Percentiles rank a stretch among this genome's conserved stretches.
Evolutionary conservation across 345 rosid genomes (phyloP).

Genomic region (Eucalyptus curtisii): DNA sequence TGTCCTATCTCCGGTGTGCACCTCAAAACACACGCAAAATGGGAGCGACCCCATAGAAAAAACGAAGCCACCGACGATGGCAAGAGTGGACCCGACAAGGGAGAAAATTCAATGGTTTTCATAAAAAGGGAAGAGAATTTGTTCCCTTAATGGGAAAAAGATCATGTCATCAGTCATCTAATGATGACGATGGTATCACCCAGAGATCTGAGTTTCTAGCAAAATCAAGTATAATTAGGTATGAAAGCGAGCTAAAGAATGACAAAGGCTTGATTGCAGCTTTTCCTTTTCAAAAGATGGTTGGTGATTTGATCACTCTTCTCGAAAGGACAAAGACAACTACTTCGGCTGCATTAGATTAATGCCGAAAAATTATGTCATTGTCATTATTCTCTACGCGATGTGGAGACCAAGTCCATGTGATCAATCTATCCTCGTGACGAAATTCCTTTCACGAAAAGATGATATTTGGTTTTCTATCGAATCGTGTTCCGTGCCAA

Average conservation of each 20-base stretch:
- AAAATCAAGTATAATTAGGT: background rate
- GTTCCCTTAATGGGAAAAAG: too few relatives aligned
- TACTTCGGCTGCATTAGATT: background rate
- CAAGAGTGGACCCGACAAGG: background rate
- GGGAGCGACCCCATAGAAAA: background rate
- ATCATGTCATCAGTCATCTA: background rate
- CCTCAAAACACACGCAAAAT: too few relatives aligned
- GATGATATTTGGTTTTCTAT: too few relatives aligned
- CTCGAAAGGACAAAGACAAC: background rate
- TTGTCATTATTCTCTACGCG: background rate
- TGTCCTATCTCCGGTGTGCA: too few relatives aligned
- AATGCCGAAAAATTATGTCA: background rate
- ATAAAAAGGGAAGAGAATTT: background rate
- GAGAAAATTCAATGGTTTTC: background rate
- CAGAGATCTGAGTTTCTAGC: background rate
- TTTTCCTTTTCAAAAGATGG: fast-evolving
- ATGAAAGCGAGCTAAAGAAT: background rate
- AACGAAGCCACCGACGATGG: background rate
- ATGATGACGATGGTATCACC: background rate
- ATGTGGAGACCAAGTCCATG: background rate
- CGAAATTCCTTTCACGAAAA: background rate
- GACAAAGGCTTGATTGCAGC: background rate
- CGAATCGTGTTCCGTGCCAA: background rate
- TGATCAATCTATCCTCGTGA: too few relatives aligned
- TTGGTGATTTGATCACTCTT: background rate